Evolutionary conservation across 1,284 basidiomycete species (phyloP).

Genomic region (Ustilago xerochloae): DNA sequence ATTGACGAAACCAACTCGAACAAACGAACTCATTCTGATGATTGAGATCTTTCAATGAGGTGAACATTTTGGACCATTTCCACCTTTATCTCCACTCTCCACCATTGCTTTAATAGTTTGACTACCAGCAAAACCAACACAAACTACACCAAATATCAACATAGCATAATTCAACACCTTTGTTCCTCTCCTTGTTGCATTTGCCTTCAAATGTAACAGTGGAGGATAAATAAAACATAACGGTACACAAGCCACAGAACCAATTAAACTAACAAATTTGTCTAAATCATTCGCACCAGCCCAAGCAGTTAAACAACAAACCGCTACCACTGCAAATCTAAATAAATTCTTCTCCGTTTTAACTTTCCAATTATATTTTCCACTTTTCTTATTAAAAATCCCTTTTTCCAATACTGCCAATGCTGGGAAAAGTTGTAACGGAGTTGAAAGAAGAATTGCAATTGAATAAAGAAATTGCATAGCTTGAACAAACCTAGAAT

Average conservation of each 20-base stretch:
- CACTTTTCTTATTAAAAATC: conserved; percentile 80
- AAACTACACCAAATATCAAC: conserved; percentile 83
- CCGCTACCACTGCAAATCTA: conserved; percentile 79
- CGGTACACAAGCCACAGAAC: conserved; percentile 93
- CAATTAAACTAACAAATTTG: conserved; percentile 95
- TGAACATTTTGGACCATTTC: conserved; percentile 31
- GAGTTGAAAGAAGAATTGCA: conserved; percentile 92
- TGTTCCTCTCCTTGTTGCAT: conserved; percentile 77
- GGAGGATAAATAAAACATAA: conserved; percentile 92
- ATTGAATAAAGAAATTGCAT: conserved; percentile 74
- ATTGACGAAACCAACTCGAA: too few species aligned
- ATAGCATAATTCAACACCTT: conserved; percentile 81
- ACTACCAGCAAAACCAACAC: conserved; percentile 83
- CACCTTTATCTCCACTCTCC: conserved; percentile 20
- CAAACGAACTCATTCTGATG: too few species aligned
- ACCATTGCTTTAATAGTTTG: conserved; percentile 73
- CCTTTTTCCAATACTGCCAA: conserved; percentile 97
- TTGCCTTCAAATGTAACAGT: conserved; percentile 88
- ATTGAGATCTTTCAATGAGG: conserved; percentile 21
- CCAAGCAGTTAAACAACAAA: conserved; percentile 83
- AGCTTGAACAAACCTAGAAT: conserved; percentile 87
- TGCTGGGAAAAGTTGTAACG: conserved; percentile 91
- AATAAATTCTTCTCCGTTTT: conserved; percentile 92
- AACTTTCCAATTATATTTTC: conserved; percentile 78
- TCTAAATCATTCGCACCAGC: conserved; percentile 89